phyloP scores from a whole-genome alignment of 768 basidiomycete genomes.

The Rhizopogon vinicolor region DNA sequence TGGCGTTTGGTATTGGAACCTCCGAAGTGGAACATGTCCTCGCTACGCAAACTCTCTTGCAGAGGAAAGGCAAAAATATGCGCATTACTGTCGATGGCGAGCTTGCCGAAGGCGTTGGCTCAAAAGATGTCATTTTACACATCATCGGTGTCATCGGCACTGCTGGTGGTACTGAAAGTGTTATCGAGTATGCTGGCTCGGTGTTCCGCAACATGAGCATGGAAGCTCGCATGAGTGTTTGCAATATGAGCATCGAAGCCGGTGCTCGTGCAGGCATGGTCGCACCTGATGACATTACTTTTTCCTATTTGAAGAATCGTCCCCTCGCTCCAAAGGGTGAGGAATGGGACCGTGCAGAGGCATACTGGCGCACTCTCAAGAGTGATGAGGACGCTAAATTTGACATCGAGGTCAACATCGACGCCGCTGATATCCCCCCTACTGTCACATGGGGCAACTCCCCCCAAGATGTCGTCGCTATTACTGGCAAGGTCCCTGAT shows the following conservation, averaged over 20 bases:
- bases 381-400: constrained; percentile 82
- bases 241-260: constrained; percentile 95
- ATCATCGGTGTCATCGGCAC: constrained; percentile 91
- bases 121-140: constrained; percentile 88
- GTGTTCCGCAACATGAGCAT: constrained; percentile 82
- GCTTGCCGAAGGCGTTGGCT: constrained; percentile 75
- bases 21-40: constrained; percentile 94
- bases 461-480: constrained; percentile 82
- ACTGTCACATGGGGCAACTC: constrained; percentile 94
- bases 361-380: constrained; percentile 81
- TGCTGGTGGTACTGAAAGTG: constrained; percentile 89
- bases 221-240: constrained; percentile 89
- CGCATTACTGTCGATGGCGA: constrained; percentile 83
- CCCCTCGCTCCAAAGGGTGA: constrained; percentile 82
- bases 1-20: constrained; percentile 92
- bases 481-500: constrained; percentile 78
- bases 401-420: constrained; percentile 76
- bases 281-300: constrained; percentile 85
- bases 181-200: constrained; percentile 90
- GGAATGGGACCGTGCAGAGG: constrained; percentile 78
- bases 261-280: constrained; percentile 93
- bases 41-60: constrained; percentile 85
- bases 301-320: constrained; percentile 75
- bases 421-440: constrained; percentile 82
- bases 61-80: constrained; percentile 91